Percentiles rank a stretch among this genome's conserved stretches.
Conservation (phyloP, 352 stramenopile species). For the Aphanomyces astaci region DNA sequence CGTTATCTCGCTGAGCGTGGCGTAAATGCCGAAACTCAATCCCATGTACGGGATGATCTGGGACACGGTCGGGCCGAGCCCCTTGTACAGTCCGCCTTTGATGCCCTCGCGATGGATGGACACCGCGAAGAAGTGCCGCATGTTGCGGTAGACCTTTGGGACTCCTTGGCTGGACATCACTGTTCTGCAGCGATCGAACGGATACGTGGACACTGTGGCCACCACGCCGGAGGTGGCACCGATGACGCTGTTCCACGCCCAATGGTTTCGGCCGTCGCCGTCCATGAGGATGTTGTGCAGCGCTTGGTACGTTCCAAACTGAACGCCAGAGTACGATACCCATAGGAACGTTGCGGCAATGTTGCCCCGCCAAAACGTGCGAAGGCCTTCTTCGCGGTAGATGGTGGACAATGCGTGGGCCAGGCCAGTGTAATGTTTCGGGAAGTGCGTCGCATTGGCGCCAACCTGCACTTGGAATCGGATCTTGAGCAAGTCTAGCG, state of each 20-base stretch:
- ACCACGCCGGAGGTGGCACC: slow-evolving; percentile 81
- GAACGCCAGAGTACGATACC: slow-evolving; percentile 72
- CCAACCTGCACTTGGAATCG: slow-evolving; percentile 64
- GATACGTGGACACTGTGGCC: slow-evolving; percentile 88
- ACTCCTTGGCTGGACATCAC: slow-evolving; percentile 88
- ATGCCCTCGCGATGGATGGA: not conserved
- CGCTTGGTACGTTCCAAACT: slow-evolving; percentile 62
- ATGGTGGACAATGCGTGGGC: slow-evolving; percentile 55
- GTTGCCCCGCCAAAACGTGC: slow-evolving; percentile 79
- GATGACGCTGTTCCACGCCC: slow-evolving; percentile 44
- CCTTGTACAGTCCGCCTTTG: slow-evolving; percentile 84
- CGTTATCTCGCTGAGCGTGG: slow-evolving; percentile 31
- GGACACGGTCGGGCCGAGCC: slow-evolving; percentile 72
- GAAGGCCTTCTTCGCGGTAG: slow-evolving; percentile 68
- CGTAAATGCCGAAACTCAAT: slow-evolving; percentile 92
- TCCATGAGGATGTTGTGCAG: slow-evolving; percentile 38
- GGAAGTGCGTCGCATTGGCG: slow-evolving; percentile 25
- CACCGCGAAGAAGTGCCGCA: slow-evolving; percentile 51
- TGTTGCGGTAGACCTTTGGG: slow-evolving; percentile 68
- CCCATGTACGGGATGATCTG: slow-evolving; percentile 95
- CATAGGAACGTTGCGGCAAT: slow-evolving; percentile 65
- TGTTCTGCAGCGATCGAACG: slow-evolving; percentile 92
- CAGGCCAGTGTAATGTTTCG: slow-evolving; percentile 49
- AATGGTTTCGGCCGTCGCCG: not conserved
- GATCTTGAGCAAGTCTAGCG: slow-evolving; percentile 75